Conservation (phyloP, 805 yeast species). For the Yamadazyma laniorum region DNA sequence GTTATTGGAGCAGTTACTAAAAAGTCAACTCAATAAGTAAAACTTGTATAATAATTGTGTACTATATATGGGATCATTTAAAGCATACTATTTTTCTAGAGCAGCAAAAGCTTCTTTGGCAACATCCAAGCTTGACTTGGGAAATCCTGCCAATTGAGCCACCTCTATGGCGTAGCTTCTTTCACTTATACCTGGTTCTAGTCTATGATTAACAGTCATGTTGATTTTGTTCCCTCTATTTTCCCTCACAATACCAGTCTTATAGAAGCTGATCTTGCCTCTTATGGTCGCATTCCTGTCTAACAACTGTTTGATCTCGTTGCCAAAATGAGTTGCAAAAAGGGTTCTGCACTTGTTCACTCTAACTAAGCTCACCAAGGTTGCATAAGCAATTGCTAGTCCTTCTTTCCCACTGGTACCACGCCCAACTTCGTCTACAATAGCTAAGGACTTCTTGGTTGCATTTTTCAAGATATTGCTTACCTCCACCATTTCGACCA, state of each 20-base stretch:
- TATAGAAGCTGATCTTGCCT: slow-evolving; percentile 25
- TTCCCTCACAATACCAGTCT: slow-evolving; percentile 29
- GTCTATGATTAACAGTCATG: slow-evolving; percentile 51
- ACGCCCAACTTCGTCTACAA: slow-evolving; percentile 77
- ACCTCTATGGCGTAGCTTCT: slow-evolving; percentile 76
- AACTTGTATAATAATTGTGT: background rate
- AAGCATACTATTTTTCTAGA: background rate
- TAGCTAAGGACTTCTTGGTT: slow-evolving; percentile 57
- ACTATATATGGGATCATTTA: background rate
- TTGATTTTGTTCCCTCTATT: slow-evolving; percentile 16
- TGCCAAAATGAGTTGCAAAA: slow-evolving; percentile 85
- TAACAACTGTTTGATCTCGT: slow-evolving; percentile 38
- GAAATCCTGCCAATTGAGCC: slow-evolving; percentile 80
- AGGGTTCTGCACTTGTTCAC: slow-evolving; percentile 65
- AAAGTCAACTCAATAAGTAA: slow-evolving; percentile 19
- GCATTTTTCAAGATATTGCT: slow-evolving; percentile 55
- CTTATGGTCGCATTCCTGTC: slow-evolving; percentile 26
- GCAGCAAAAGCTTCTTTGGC: slow-evolving; percentile 40
- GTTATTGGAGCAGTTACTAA: slow-evolving; percentile 24
- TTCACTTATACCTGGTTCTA: slow-evolving; percentile 65
- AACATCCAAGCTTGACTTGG: slow-evolving; percentile 50
- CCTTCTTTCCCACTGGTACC: slow-evolving; percentile 89
- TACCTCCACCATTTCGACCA: slow-evolving; percentile 77
- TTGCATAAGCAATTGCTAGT: slow-evolving; percentile 77
- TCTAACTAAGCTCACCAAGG: slow-evolving; percentile 54